A percentile compares a stretch with the other conserved stretches of the same genome.
phyloP scores from a whole-genome alignment of 805 yeast species.

The Candida michaelii region DNA sequence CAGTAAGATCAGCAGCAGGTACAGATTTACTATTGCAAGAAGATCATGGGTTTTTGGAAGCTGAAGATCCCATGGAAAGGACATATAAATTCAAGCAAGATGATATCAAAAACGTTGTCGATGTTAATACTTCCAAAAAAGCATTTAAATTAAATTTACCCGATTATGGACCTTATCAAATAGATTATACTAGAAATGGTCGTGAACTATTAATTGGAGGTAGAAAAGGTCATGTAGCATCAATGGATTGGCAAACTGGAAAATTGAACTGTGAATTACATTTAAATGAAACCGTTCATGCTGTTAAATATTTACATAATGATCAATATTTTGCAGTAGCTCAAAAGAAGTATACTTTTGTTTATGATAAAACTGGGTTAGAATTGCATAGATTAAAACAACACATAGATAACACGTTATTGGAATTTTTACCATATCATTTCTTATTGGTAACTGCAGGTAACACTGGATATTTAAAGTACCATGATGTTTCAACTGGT shows the following conservation, averaged over 20 bases:
- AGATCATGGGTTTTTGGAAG: constrained; percentile 82
- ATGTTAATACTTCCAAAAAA: constrained; percentile 70
- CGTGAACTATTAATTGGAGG: constrained; percentile 85
- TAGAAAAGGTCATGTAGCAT: constrained; percentile 89
- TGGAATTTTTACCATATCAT: constrained; percentile 93
- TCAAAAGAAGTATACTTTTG: constrained; percentile 89
- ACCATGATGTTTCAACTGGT: constrained; percentile 96
- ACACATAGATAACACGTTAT: constrained; percentile 78
- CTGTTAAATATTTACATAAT: constrained; percentile 86
- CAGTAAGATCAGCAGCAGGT: constrained; percentile 78
- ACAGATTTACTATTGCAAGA: constrained; percentile 86
- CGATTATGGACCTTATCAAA: constrained; percentile 82
- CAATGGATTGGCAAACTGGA: constrained; percentile 94
- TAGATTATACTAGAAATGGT: constrained; percentile 87
- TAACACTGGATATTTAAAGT: constrained; percentile 81
- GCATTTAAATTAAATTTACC: constrained; percentile 68
- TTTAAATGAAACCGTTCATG: constrained; percentile 84
- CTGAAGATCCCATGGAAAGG: constrained; percentile 89
- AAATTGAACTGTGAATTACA: constrained; percentile 76
- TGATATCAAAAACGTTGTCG: constrained; percentile 76
- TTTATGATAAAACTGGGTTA: constrained; percentile 86
- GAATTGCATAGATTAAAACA: constrained; percentile 90
- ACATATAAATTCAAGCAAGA: constrained; percentile 82
- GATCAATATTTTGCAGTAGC: constrained; percentile 96
- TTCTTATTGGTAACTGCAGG: constrained; percentile 86